Base-by-base conservation (phyloP, 495 filamentous ascomycete species). In the Aspergillus avenaceus region DNA sequence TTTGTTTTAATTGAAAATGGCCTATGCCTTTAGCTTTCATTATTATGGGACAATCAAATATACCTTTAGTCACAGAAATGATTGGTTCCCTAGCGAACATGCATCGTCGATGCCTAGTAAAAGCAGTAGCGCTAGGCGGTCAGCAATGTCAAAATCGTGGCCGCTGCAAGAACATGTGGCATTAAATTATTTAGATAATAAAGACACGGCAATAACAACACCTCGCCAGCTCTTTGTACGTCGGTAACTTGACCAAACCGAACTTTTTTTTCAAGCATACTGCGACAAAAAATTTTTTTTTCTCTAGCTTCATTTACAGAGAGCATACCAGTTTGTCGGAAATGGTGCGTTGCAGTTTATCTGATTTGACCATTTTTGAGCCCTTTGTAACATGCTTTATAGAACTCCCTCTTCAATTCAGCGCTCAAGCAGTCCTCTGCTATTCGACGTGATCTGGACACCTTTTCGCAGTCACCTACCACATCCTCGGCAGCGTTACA, bases 331-430 rank as follows among this genome's bases (percentile, higher is more conserved):
- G 14, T 2, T 8, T 4, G n/a, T 19, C 16, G n/a, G 21, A 38
- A 11, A 38, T 38, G 34, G 34, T 38, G 16, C 6, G 34, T 19
- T 38, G 13, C n/a, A n/a, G n/a, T n/a, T n/a, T n/a, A n/a, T n/a
- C n/a, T n/a, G n/a, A n/a, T n/a, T n/a, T n/a, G n/a, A n/a, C n/a
- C n/a, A n/a, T n/a, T n/a, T n/a, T n/a, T n/a, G n/a, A n/a, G n/a
- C n/a, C n/a, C n/a, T n/a, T n/a, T n/a, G n/a, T n/a, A n/a, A n/a
- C n/a, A n/a, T n/a, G n/a, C 13, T 19, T 5, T 22, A 8, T 28
- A 85, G 92, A 96, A 96, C 67, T 88, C 89, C 13, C 81, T 92
- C 53, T 97, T 96, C 81, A 97, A 97, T 70, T 92, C 90, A 14
- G 92, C 93, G 25, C 81, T 96, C 24, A 95, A 95, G 71, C 92